Base-by-base conservation (phyloP, 768 basidiomycete genomes). In the Leccinum obscurum region DNA sequence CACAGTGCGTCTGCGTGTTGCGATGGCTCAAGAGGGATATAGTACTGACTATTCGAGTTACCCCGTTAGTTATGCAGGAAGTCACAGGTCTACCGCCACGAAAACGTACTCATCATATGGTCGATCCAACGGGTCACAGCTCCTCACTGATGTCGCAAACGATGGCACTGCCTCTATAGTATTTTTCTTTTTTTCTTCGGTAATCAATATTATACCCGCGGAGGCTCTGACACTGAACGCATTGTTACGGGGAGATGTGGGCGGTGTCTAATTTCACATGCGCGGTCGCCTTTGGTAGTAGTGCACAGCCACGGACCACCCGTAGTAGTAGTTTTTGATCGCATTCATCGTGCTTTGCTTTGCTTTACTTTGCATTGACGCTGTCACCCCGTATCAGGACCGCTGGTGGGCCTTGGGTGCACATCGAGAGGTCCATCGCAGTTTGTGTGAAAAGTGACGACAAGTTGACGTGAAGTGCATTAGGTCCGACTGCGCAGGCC, bases 61-160 rank as follows among this genome's bases (percentile, higher is more conserved):
- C 39, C 24, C 8, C 20, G 44, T 24, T 32, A 72, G 72, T 72
- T 28, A 57, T 75, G 52, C 77, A 85, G 75, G 84, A 85, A 63
- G 76, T 85, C 63, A 71, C 82, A 60, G 77, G 77, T 46, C 68
- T 85, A 51, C 84, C 86, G 17, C 70, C 76, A 22, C 80, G 87
- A 68, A 88, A 88, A 74, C 83, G 87, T 57, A 75, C 81, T 22
- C 87, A 88, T 71, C 85, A 87, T 69, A 82, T 87, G 79, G 83
- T 86, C 74, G 77, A 86, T 69, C 72, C 70, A 77, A 84, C 65
- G 72, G 83, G 77, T 56, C 74, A 77, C 68, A 80, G 76, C 61
- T 75, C 81, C 54, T 77, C 83, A 51, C 65, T 87, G 65, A 85
- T 85, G 66, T 71, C 83, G 53, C 81, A 82, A 62, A 83, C 79